Evolutionary conservation across 1,139 yeast species (phyloP), one percentile per base, ranked within the genome.

Genomic region (Geotrichum histeridarum): DNA sequence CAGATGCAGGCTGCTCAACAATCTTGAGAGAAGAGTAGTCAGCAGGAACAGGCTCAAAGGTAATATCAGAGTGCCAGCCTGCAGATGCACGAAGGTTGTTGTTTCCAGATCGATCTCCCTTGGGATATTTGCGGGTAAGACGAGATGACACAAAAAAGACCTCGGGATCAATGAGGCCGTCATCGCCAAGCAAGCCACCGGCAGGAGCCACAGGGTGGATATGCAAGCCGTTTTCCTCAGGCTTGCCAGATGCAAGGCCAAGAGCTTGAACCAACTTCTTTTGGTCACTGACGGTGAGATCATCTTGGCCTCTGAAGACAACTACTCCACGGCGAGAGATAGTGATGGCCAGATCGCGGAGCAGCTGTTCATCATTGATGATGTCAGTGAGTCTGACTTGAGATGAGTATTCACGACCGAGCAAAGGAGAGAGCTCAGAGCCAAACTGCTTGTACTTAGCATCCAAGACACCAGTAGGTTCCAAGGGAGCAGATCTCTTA

Each of bases 301-400:
- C 77, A 22, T 52, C 55, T 67, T 84, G 90, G 61, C 80, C 76
- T 67, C 86, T 75, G 71, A 84, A 84, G 12, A 83, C 79, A 36
- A 81, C 82, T 50, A 83, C 84, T 48, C 89, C 89, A 61, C 86
- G 76, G 67, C 81, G 78, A 27, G 85, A 84, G 41, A 80, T 82
- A 22, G 77, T 73, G 43, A 82, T 73, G 0, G 89, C 87, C 59
- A 84, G 74, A 60, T 84, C 89, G 47, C 70, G 70, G 54, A 73
- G 64, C 48, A 71, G 71, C 54, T 70, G 64, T 39, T 73, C 74
- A 64, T 82, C 80, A 61, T 79, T 78, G 18, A 78, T 82, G 22
- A 72, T 69, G 45, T 76, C 77, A 47, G 71, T 67, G 51, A 83
- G 70, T 55, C 77, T 68, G 2, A 63, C 64, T 30, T 61, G 61